Conservation (phyloP, 2,329 filamentous ascomycete genomes). For the Drechslera avenae region DNA sequence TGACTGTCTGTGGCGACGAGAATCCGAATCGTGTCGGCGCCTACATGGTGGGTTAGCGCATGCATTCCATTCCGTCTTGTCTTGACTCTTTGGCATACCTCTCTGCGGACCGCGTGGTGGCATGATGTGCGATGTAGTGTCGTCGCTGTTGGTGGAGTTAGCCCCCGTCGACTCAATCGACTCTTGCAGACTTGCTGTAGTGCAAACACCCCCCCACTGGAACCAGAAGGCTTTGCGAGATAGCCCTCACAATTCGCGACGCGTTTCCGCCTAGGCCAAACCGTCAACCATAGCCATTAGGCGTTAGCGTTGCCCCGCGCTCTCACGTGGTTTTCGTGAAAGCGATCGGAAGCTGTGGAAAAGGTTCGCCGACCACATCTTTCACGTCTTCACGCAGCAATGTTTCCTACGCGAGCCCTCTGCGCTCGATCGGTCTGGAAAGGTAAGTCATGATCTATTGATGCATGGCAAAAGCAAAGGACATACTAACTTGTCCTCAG, state of each 20-base stretch:
- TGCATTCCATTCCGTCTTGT: neutral
- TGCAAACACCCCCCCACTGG: neutral
- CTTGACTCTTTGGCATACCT: slow-evolving; percentile 27
- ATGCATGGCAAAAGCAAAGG: slow-evolving; percentile 59
- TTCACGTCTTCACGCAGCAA: slow-evolving; percentile 49
- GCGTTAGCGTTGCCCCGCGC: slow-evolving; percentile 25
- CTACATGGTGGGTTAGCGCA: slow-evolving; percentile 40
- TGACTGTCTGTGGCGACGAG: slow-evolving; percentile 95
- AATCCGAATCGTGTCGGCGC: slow-evolving; percentile 87
- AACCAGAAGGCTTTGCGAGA: neutral
- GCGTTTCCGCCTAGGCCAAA: slow-evolving; percentile 40
- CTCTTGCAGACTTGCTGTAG: neutral
- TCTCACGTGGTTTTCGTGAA: slow-evolving; percentile 33
- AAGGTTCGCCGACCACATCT: slow-evolving; percentile 36
- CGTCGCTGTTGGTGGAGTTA: neutral
- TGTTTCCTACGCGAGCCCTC: slow-evolving; percentile 70
- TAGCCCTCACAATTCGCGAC: slow-evolving; percentile 24
- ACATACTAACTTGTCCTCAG: slow-evolving; percentile 47
- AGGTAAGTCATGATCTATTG: slow-evolving; percentile 59
- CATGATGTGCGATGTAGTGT: slow-evolving; percentile 21
- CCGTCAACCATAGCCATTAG: neutral
- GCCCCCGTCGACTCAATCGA: neutral
- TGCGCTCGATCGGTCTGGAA: slow-evolving; percentile 83
- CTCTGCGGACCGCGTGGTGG: slow-evolving; percentile 33
- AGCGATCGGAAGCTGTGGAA: slow-evolving; percentile 21